Percentiles rank a stretch among this genome's conserved stretches.
phyloP scores from a whole-genome alignment of 208 protist genomes.

The Trypanosoma rangeli region DNA sequence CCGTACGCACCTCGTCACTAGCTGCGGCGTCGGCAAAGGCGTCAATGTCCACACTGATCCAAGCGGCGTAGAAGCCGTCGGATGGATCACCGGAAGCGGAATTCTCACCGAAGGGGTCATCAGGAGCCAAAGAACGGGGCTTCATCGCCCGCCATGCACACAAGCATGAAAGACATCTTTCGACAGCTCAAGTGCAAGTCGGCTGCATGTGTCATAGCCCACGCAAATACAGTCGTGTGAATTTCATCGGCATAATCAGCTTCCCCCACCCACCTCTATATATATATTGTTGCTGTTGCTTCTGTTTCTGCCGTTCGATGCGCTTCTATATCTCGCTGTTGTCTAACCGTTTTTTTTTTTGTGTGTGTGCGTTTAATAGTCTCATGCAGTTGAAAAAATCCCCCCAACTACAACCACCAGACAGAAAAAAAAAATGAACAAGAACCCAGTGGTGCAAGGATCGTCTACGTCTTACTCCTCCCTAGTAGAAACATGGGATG shows the following conservation, averaged over 20 bases:
- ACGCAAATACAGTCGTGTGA: background rate
- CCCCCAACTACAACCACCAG: background rate
- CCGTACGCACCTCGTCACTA: constrained; percentile 60
- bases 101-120: constrained; percentile 80
- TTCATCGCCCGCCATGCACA: constrained; percentile 20
- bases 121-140: constrained; percentile 48
- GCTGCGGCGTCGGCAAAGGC: constrained; percentile 64
- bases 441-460: background rate
- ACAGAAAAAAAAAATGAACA: background rate
- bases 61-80: constrained; percentile 63
- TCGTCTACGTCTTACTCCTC: too few relatives aligned
- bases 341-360: background rate
- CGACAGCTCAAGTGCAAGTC: background rate
- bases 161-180: background rate
- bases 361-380: background rate
- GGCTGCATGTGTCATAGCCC: background rate
- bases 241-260: background rate
- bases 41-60: constrained; percentile 64
- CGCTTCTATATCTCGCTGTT: background rate
- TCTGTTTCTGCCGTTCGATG: background rate
- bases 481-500: too few relatives aligned
- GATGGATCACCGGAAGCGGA: constrained; percentile 64
- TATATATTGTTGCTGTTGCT: background rate
- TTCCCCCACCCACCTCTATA: background rate
- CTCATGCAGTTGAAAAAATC: background rate